Evolutionary conservation across 2,329 filamentous ascomycete genomes (phyloP).

Genomic region (Arthroderma sp.): DNA sequence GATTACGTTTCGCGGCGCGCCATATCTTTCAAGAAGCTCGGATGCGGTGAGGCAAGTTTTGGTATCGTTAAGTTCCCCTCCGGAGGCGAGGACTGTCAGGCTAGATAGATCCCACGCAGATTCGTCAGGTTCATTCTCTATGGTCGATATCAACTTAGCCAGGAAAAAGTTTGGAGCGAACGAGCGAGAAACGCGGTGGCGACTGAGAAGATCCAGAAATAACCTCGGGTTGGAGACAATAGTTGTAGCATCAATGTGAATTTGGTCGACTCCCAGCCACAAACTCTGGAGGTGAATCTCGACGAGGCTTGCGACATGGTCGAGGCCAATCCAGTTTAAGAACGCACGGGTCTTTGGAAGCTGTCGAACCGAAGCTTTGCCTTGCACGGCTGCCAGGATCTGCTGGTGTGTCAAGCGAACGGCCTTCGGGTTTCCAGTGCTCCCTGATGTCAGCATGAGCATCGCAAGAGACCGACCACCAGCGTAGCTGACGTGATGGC

Average conservation of each 20-base stretch:
- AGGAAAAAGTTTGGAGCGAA: constrained; percentile 25
- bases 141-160: constrained; percentile 7
- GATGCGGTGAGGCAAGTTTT: constrained; percentile 18
- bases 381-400: constrained; percentile 28
- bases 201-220: constrained; percentile 29
- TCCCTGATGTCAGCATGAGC: constrained; percentile 43
- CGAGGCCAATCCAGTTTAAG: constrained; percentile 39
- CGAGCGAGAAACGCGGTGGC: constrained; percentile 27
- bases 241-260: constrained; percentile 13
- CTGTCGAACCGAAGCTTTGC: constrained; percentile 24
- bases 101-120: constrained; percentile 17
- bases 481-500: neutral
- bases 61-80: constrained; percentile 36
- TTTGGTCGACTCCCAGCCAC: constrained; percentile 10
- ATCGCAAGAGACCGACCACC: constrained; percentile 13
- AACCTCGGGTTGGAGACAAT: constrained; percentile 20
- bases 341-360: constrained; percentile 21
- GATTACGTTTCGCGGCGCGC: constrained; percentile 19
- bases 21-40: neutral
- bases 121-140: neutral
- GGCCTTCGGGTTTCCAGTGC: constrained; percentile 39
- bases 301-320: constrained; percentile 41
- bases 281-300: constrained; percentile 40
- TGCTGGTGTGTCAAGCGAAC: constrained; percentile 34
- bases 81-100: constrained; percentile 20